Percentiles rank a stretch among this genome's conserved stretches.
These are phyloP conservation scores for Agaricus blazei DNA, from an alignment of 768 basidiomycete species.

Conservation along the genomic window DNA sequence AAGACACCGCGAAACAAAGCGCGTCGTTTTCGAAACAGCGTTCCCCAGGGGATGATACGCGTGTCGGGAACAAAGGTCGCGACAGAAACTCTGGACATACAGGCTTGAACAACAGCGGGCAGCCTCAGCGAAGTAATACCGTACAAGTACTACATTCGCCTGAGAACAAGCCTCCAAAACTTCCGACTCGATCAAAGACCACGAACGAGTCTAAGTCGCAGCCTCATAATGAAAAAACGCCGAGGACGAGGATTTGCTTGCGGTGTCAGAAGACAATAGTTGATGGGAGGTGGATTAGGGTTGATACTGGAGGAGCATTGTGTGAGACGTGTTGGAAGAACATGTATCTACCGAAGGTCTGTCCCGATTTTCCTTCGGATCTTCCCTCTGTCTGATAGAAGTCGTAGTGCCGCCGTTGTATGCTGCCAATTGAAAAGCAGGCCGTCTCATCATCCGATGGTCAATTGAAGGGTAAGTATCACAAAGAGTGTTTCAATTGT, in stretches of 20 bases:
- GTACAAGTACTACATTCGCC: conserved; percentile 38
- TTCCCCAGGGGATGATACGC: neutral
- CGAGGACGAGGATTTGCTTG: conserved; percentile 43
- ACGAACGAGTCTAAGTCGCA: conserved; percentile 20
- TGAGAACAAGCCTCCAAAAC: conserved; percentile 43
- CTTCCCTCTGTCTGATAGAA: neutral
- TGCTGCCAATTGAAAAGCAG: conserved; percentile 81
- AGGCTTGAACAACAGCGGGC: conserved; percentile 14
- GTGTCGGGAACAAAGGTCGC: neutral
- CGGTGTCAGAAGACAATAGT: conserved; percentile 68
- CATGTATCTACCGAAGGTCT: conserved; percentile 89
- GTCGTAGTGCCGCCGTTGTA: conserved; percentile 79
- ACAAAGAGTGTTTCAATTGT: conserved; percentile 89
- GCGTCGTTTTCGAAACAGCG: neutral
- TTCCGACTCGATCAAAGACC: conserved; percentile 53
- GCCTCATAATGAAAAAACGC: conserved; percentile 23
- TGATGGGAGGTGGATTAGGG: conserved; percentile 78
- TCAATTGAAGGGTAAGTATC: conserved; percentile 94
- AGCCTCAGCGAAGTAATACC: conserved; percentile 45
- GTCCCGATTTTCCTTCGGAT: conserved; percentile 16
- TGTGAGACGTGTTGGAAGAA: conserved; percentile 95
- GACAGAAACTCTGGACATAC: conserved; percentile 4
- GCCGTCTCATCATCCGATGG: conserved; percentile 91
- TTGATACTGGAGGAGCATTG: conserved; percentile 69
- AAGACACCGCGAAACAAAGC: conserved; percentile 11